Evolutionary conservation across 805 yeast genomes (phyloP), one percentile per base, ranked within the genome.

Genomic region (Cyberlindnera mrakii): DNA sequence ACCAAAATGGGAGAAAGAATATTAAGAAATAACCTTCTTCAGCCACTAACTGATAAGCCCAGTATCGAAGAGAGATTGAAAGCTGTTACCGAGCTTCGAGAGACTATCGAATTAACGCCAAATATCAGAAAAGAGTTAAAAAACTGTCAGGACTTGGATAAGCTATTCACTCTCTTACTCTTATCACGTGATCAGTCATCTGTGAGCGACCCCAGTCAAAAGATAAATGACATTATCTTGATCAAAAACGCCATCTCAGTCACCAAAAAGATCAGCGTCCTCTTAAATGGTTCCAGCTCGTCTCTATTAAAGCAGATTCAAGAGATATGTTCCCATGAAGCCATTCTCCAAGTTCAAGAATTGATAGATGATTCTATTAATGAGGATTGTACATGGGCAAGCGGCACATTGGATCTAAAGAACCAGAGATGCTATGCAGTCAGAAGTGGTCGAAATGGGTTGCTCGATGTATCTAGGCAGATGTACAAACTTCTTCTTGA

Each of bases 1-100:
- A 74, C 79, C 0, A 68, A 64, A 41, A 74, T 74, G 78, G 79
- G 78, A 0, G 57, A 53, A 14, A 48, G 78, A 40, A 44, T 66
- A 6, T 52, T 75, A 38, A 62, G 65, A 46, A 67, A 60, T 30
- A 71, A 64, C 40, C 64, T 73, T 3, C 46, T 74, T n/a, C 79
- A 74, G 44, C 79, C 78, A 0, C 49, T 74, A 14, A 70, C 74
- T 1, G 68, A 70, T 47, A 46, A 44, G 15, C 46, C 48, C 0
- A 64, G 70, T 18, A 63, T 74, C 3, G 43, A 50, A 10, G 49
- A 64, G 33, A 57, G 79, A 33, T 50, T 62, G 11, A 60, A 59
- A 4, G 58, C 74, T 1, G 68, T 72, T 0, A 50, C 59, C 32
- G 75, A 70, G 42, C 48, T 74, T 14, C 42, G 55, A 9, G 37